phyloP scores from a whole-genome alignment of 768 basidiomycete genomes.

The Boletus subparvulus region DNA sequence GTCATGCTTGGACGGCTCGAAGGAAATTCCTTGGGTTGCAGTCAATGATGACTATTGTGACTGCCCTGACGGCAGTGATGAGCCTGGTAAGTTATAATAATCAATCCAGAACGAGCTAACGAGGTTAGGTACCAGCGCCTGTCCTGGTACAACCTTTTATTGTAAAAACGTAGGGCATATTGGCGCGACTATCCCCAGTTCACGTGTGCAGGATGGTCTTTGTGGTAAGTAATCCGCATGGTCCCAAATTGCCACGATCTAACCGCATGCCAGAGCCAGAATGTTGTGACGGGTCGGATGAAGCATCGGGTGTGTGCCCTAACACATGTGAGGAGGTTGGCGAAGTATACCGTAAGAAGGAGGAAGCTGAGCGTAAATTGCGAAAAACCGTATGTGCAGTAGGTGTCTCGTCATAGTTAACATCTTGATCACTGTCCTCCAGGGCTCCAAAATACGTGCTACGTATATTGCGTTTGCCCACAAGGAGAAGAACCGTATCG shows the following conservation, averaged over 20 bases:
- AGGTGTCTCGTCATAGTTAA: neutral
- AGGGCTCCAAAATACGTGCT: constrained; percentile 91
- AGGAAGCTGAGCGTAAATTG: constrained; percentile 73
- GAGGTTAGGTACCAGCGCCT: constrained; percentile 76
- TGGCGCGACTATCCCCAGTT: constrained; percentile 72
- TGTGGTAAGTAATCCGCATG: constrained; percentile 64
- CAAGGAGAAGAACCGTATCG: constrained; percentile 85
- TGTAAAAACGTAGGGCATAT: constrained; percentile 89
- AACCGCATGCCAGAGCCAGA: constrained; percentile 60
- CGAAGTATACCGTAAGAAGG: constrained; percentile 60
- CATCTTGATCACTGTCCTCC: neutral
- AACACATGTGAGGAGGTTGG: constrained; percentile 79
- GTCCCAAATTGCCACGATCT: constrained; percentile 1
- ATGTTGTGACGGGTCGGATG: constrained; percentile 97
- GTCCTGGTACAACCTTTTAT: constrained; percentile 72
- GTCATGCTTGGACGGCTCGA: constrained; percentile 80
- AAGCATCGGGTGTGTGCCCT: constrained; percentile 74
- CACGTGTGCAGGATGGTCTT: constrained; percentile 87
- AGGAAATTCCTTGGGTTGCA: constrained; percentile 72
- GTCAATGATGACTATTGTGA: constrained; percentile 97
- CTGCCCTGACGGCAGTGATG: constrained; percentile 92
- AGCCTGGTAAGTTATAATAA: constrained; percentile 61
- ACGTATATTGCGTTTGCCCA: constrained; percentile 85
- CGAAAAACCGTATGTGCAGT: constrained; percentile 65
- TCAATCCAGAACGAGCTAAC: constrained; percentile 6